Conservation (phyloP, 805 yeast species). For the Hagleromyces aurorensis region DNA sequence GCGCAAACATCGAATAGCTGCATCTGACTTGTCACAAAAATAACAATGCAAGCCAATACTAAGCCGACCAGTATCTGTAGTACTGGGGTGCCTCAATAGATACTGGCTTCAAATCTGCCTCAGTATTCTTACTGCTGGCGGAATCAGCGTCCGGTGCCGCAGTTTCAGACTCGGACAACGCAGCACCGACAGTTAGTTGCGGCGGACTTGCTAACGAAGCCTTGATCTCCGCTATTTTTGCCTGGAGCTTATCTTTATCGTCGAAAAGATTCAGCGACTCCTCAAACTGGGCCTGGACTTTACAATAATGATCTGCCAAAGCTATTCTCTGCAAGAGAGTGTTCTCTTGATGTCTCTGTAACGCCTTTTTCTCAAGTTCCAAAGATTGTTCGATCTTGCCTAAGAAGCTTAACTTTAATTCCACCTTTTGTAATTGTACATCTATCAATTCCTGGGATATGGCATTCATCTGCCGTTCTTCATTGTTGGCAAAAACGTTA, state of each 20-base stretch:
- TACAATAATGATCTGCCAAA: constrained; percentile 50
- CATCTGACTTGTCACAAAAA: constrained; percentile 3
- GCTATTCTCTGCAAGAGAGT: constrained; percentile 57
- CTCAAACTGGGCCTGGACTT: constrained; percentile 37
- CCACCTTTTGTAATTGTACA: constrained; percentile 54
- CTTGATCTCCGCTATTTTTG: constrained; percentile 20
- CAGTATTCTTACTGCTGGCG: constrained; percentile 22
- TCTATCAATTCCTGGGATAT: constrained; percentile 50
- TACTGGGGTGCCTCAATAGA: constrained; percentile 55
- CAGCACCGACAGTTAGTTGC: constrained; percentile 24
- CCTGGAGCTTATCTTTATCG: constrained; percentile 12
- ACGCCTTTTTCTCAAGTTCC: constrained; percentile 53
- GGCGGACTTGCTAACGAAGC: constrained; percentile 27
- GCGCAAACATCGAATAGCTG: no score
- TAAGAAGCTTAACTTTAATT: constrained; percentile 52
- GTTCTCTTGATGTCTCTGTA: constrained; percentile 59
- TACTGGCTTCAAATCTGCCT: constrained; percentile 41
- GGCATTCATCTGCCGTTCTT: constrained; percentile 68
- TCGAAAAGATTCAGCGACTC: constrained; percentile 16
- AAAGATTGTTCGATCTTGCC: constrained; percentile 55
- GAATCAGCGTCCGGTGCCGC: constrained; percentile 7
- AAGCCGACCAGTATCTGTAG: constrained; percentile 62
- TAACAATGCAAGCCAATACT: constrained; percentile 2
- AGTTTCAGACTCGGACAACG: constrained; percentile 12
- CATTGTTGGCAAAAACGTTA: constrained; percentile 70